Evolutionary conservation across 768 basidiomycete genomes (phyloP), one percentile per base, ranked within the genome.

Genomic region (Mycena olivaceomarginata): DNA sequence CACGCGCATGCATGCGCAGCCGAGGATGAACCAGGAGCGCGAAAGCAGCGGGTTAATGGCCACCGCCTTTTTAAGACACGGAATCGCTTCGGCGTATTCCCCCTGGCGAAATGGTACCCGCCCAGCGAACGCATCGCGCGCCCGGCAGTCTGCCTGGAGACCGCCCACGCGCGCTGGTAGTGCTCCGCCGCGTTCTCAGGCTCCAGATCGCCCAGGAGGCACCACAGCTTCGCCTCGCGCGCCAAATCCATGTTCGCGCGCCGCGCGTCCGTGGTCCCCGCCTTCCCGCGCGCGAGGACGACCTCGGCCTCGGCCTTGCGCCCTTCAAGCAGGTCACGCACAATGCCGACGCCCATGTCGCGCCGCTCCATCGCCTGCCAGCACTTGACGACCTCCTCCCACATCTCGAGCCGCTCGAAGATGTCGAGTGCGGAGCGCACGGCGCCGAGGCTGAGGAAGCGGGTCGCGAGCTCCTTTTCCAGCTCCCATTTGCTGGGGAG

Each of bases 11-110:
- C 90, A 93, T 5, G 97, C 93, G 80, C 98, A 99, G 0, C 98
- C 98, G n/a, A 99, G 91, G 48, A 98, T 92, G 86, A 99, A 99
- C 98, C 98, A 99, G 25, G 96, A 94, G 8, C 96, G 92, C n/a
- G 91, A 88, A 71, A 94, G 88, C 64, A 99, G 87, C 5, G 98
- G 98, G 82, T 99, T 97, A 81, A 99, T 99, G 41, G 88, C 89
- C 1, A 97, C 94, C 2, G 97, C 97, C 53, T 88, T 90, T 75
- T 91, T 89, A 70, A 99, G 86, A 82, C 92, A 96, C 13, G 83
- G 82, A 31, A 94, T 90, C 1, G 96, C 93, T 74, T 92, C 87
- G 13, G 83, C 79, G 81, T 91, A 98, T 60, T 94, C 91, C 3
- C 91, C 15, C 89, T 88, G 1, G 94, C 89, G 81, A 98, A 98